Conservation (phyloP, 1,139 yeast species). For the Chernovozyma sophiae-reginae region DNA sequence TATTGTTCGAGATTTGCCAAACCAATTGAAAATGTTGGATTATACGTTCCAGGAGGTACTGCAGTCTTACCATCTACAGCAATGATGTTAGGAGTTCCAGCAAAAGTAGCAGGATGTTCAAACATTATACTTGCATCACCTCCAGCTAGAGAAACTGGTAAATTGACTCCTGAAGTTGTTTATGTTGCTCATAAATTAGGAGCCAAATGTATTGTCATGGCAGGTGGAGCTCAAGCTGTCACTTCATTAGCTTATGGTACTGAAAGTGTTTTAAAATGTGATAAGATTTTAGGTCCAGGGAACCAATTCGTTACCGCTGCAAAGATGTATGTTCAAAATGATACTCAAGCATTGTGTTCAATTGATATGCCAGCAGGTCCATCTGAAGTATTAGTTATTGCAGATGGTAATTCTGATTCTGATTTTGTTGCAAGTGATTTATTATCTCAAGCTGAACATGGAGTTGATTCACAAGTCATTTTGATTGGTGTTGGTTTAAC, state of each 20-base stretch:
- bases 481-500: constrained; percentile 76
- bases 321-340: constrained; percentile 95
- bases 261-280: constrained; percentile 85
- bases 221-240: constrained; percentile 99
- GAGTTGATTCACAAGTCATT: constrained; percentile 95
- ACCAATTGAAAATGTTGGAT: constrained; percentile 91
- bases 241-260: constrained; percentile 99
- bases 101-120: constrained; percentile 94
- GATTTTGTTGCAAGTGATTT: constrained; percentile 95
- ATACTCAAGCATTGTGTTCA: constrained; percentile 88
- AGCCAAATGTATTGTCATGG: constrained; percentile 82
- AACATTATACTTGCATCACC: constrained; percentile 97
- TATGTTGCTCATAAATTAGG: constrained; percentile 96
- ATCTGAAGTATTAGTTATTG: constrained; percentile 90
- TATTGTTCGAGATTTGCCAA: constrained; percentile 90
- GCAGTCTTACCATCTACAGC: constrained; percentile 98
- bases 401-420: constrained; percentile 83
- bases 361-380: constrained; percentile 99
- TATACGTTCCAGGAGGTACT: constrained; percentile 98
- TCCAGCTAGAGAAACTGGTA: constrained; percentile 87
- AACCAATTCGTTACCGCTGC: constrained; percentile 99
- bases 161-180: constrained; percentile 92
- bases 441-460: constrained; percentile 98
- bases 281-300: constrained; percentile 97
- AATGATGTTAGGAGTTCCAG: constrained; percentile 98